These are phyloP conservation scores for Achaetomiella virescens DNA, from an alignment of 495 filamentous ascomycete genomes.

Conservation along the genomic window DNA sequence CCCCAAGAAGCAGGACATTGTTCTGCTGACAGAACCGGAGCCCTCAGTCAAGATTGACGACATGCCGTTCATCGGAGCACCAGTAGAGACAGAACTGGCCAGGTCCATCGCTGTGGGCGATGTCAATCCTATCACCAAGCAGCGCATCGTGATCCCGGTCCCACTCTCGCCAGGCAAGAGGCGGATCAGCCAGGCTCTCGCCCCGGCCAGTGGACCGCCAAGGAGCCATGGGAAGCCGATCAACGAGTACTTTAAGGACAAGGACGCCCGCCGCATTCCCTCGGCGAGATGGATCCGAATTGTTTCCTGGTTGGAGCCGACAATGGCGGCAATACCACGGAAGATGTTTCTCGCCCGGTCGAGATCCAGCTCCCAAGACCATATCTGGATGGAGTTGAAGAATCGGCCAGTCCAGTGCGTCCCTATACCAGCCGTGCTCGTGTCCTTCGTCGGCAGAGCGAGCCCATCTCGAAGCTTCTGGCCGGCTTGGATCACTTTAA, in stretches of 20 bases:
- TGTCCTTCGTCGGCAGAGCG: constrained; percentile 33
- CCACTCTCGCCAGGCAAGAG: constrained; percentile 31
- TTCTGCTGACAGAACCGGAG: constrained; percentile 62
- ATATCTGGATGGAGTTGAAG: constrained; percentile 32
- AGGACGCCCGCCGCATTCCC: constrained; percentile 56
- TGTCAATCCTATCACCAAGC: constrained; percentile 83
- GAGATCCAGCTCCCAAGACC: constrained; percentile 46
- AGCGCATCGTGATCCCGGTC: constrained; percentile 49
- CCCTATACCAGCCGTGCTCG: constrained; percentile 20
- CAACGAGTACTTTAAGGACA: constrained; percentile 65
- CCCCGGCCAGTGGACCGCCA: constrained; percentile 20
- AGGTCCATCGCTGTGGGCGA: constrained; percentile 75
- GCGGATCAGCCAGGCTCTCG: constrained; percentile 34
- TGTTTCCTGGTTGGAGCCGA: constrained; percentile 49
- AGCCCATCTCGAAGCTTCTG: constrained; percentile 37
- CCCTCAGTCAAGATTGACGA: constrained; percentile 53
- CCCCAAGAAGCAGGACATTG: constrained; percentile 59
- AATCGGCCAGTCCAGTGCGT: constrained; percentile 14
- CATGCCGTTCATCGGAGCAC: constrained; percentile 72
- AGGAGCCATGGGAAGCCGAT: constrained; percentile 58
- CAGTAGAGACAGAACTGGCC: constrained; percentile 63
- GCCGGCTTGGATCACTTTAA: constrained; percentile 10
- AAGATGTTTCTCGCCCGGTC: constrained; percentile 32
- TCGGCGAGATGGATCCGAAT: constrained; percentile 84
- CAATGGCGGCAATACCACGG: constrained; percentile 13